A percentile compares a stretch with the other conserved stretches of the same genome.
Evolutionary conservation across 1,139 yeast species (phyloP).

Genomic region (Fermentozyma sake): DNA sequence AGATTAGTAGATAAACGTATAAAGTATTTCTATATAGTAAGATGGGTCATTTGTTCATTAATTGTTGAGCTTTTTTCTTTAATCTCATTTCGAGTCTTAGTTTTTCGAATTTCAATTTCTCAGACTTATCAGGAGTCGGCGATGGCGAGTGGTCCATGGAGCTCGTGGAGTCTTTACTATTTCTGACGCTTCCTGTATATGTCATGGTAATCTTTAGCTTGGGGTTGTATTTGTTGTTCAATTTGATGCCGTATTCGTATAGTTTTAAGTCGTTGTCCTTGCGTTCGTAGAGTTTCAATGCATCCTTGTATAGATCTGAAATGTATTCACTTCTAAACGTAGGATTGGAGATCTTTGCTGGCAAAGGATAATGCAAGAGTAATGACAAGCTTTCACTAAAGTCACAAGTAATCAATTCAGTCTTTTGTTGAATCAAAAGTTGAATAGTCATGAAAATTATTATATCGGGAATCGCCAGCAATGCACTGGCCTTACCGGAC

Average conservation of each 20-base stretch:
- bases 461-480: slow-evolving; percentile 31
- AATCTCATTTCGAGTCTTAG: slow-evolving; percentile 39
- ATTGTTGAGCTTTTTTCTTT: slow-evolving; percentile 40
- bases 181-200: slow-evolving; percentile 17
- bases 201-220: slow-evolving; percentile 32
- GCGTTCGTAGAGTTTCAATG: slow-evolving; percentile 24
- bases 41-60: too few relatives aligned
- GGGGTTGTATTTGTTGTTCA: slow-evolving; percentile 34
- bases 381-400: slow-evolving; percentile 59
- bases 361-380: slow-evolving; percentile 54
- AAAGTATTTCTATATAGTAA: too few relatives aligned
- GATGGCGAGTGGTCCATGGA: slow-evolving; percentile 10
- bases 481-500: slow-evolving; percentile 11
- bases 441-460: slow-evolving; percentile 50
- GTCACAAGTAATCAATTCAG: slow-evolving; percentile 49
- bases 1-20: too few relatives aligned
- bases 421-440: slow-evolving; percentile 47
- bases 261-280: slow-evolving; percentile 35
- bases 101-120: slow-evolving; percentile 41
- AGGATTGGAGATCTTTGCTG: slow-evolving; percentile 12
- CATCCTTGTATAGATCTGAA: slow-evolving; percentile 24
- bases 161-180: slow-evolving; percentile 16
- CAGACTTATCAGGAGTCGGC: slow-evolving; percentile 19
- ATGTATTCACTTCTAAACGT: slow-evolving; percentile 16
- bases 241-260: slow-evolving; percentile 36